Base-by-base conservation (phyloP, 1,284 basidiomycete species). In the Ustilago vetiveriae region DNA sequence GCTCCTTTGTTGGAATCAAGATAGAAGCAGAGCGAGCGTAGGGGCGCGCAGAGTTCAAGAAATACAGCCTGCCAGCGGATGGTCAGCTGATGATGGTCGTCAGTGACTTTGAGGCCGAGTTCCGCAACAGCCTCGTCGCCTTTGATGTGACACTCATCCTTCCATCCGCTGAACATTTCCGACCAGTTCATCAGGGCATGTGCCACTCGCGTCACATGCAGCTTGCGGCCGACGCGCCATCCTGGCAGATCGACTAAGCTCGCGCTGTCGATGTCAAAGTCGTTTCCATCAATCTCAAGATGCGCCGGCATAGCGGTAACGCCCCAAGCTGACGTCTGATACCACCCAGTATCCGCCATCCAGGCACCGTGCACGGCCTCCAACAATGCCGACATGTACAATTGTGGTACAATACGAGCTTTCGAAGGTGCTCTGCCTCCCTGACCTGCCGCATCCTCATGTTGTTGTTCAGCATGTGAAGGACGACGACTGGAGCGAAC, bases 141-240 rank as follows among this genome's bases (percentile, higher is more conserved):
- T 5, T 27, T 37, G 6, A 27, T 33, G 30, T 36, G 47, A 21
- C 49, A 41, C 11, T 32, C 53, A 6, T 48, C 50, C 26, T 57
- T 42, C 41, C 53, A 39, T n/a, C 58, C 54, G 37, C 58, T 55
- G 56, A 59, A 59, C 55, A 59, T 64, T n/a, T 55, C 66, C 1
- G 55, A 64, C 66, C 66, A 69, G 24, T 69, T 69, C 60, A 69
- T 59, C 39, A 69, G 43, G 10, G 59, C 66, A 17, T 69, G 66
- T 0, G 60, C 60, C 4, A 69, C 56, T 33, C 55, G 54, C 14
- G 52, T 47, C 2, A 51, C 49, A 14, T 58, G 48, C 35, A 69
- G 29, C 17, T 43, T 64, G 26, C 51, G 55, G 2, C 66, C 66
- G 4, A 29, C 16, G 0, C 66, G 55, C 66, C 66, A 69, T 13